Base-by-base conservation (phyloP, 2,329 filamentous ascomycete genomes). In the Cladosporium cucumerinum region DNA sequence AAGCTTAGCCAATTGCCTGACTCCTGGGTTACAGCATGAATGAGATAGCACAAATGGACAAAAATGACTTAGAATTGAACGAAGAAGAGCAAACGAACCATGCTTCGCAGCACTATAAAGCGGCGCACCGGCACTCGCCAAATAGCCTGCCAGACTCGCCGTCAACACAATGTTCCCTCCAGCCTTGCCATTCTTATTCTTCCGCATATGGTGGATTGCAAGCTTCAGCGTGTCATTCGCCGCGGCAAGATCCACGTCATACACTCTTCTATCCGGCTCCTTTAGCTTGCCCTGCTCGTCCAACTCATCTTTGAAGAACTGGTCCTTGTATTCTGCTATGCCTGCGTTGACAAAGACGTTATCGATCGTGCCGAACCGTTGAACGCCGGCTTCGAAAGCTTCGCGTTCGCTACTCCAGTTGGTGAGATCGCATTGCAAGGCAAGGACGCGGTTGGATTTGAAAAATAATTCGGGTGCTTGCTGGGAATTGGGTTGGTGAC, bases 21-120 rank as follows among this genome's bases (percentile, higher is more conserved):
- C 12, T 18, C n/a, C 3, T n/a, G 18, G 12, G 51, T 32, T 30
- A 32, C 49, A 52, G 23, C 49, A n/a, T 30, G 49, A 28, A 28
- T 18, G 49, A 26, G 25, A 52, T 11, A 28, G 18, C 4, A 28
- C 18, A 28, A 11, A 4, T 11, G 8, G 3, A 30, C 18, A 23
- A 21, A 21, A 54, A 54, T 1, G 12, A 21, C 26, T 5, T 32
- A 16, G 8, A 5, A 54, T 11, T 23, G 51, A 54, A 12, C 11
- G 6, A 23, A 16, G 18, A 25, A 6, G 23, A 12, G 39, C n/a
- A 46, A 32, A 58, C 61, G 21, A 57, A 64, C 62, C 82, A 69
- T 83, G 81, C 66, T 84, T 84, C 11, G 82, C 82, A 23, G 81
- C 81, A 30, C 77, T 79, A 67, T 84, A 84, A 18, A 82, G 67